Conservation (phyloP, 2,329 filamentous ascomycete genomes). For the Fusarium domesticum region DNA sequence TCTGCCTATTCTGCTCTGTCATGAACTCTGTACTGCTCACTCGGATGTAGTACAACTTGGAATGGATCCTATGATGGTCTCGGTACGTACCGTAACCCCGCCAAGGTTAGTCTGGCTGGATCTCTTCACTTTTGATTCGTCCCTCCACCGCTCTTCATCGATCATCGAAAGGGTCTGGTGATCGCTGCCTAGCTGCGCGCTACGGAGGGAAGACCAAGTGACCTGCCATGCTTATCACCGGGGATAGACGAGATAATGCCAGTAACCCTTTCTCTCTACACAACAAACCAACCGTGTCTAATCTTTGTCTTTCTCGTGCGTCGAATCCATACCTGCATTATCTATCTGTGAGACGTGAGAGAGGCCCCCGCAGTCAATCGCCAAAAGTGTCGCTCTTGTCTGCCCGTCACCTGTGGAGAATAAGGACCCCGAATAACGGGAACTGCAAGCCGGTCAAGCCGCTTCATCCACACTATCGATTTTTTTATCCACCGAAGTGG, state of each 20-base stretch:
- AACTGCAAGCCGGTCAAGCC: neutral
- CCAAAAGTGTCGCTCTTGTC: no score
- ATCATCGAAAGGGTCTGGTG: conserved; percentile 23
- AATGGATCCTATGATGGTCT: no score
- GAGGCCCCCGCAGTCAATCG: no score
- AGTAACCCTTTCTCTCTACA: no score
- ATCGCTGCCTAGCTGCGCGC: conserved; percentile 27
- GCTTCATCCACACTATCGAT: conserved; percentile 14
- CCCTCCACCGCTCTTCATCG: conserved; percentile 24
- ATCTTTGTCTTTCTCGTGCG: no score
- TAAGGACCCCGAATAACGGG: conserved; percentile 6
- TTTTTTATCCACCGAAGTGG: conserved; percentile 8
- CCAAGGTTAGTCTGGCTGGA: conserved; percentile 9
- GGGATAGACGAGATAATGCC: neutral
- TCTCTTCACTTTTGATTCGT: conserved; percentile 12
- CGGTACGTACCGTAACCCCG: conserved; percentile 20
- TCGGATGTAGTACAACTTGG: no score
- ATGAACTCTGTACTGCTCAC: no score
- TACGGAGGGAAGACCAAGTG: conserved; percentile 21
- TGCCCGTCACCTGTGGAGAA: conserved; percentile 18
- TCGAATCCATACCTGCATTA: no score
- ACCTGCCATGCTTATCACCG: conserved; percentile 13
- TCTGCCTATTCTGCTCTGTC: no score
- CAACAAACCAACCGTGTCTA: no score
- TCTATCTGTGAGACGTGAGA: no score